Evolutionary conservation across 1,139 yeast genomes (phyloP), one percentile per base, ranked within the genome.

Genomic region (Lodderomyces pseudojiufengensis): DNA sequence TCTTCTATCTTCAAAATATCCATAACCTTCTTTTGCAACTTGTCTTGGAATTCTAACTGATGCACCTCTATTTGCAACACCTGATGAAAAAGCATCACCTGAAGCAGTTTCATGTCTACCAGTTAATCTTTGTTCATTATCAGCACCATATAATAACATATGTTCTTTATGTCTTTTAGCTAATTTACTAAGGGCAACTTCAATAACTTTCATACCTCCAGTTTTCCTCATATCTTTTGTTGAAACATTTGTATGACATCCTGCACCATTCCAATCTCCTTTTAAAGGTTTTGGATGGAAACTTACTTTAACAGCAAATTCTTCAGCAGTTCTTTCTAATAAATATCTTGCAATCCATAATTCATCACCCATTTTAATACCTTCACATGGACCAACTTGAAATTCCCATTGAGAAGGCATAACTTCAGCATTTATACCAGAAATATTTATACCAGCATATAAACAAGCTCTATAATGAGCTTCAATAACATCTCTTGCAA

Each of bases 341-440:
- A 92, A 74, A 67, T 86, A 92, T 70, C 98, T 83, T 46, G 97
- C 94, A 57, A 90, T 78, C 92, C 97, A 90, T 63, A 92, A 78
- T 66, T 92, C 82, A 66, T 92, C 98, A 64, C 97, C 98, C 97
- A 92, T 90, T 52, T 70, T 65, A 63, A 92, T 90, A 59, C 98
- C 98, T 48, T 68, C 78, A 70, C 97, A 87, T 48, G 98, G 98
- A 59, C 98, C 98, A 52, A 92, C 97, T 76, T 92, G 98, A 85
- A 85, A 92, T 74, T 92, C 98, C 98, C 98, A 92, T 78, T 92
- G 98, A 42, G 97, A 87, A 41, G 98, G 98, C 97, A 92, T 92
- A 49, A 92, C 98, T 76, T 92, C 98, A 52, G 98, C 98, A 65
- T 92, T 92, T 65, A 92, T 90, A 73, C 98, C 98, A 40, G 95